These are phyloP conservation scores for Sistotremastrum niveocremeum DNA, from an alignment of 768 basidiomycete genomes.

Conservation along the genomic window DNA sequence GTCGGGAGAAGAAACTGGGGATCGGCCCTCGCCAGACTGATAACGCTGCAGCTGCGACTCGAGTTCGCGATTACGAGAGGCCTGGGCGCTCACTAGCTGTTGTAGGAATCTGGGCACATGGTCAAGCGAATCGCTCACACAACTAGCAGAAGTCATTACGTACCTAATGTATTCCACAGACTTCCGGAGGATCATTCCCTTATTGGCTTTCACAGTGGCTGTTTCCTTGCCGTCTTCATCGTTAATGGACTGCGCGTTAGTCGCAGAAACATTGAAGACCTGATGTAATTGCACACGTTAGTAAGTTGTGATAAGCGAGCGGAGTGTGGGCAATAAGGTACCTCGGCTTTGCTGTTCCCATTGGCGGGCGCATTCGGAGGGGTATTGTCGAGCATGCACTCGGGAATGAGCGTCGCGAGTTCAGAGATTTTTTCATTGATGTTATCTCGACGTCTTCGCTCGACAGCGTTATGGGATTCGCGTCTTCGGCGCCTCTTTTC, in stretches of 20 bases:
- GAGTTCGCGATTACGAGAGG: slow-evolving; percentile 63
- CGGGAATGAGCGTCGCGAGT: slow-evolving; percentile 78
- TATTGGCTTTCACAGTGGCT: slow-evolving; percentile 72
- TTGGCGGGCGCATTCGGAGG: no score
- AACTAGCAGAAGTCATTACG: slow-evolving; percentile 3
- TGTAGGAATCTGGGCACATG: slow-evolving; percentile 47
- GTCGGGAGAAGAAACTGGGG: not conserved
- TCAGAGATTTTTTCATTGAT: slow-evolving; percentile 95
- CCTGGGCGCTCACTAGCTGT: slow-evolving; percentile 72
- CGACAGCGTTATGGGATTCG: slow-evolving; percentile 88
- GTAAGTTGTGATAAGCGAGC: no score
- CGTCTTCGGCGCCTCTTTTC: slow-evolving; percentile 73
- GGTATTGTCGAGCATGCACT: slow-evolving; percentile 53
- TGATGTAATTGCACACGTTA: no score
- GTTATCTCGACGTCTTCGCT: slow-evolving; percentile 75
- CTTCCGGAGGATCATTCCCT: slow-evolving; percentile 86
- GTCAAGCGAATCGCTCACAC: not conserved
- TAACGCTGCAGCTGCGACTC: slow-evolving; percentile 52
- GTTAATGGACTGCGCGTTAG: slow-evolving; percentile 1
- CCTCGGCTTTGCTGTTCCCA: no score
- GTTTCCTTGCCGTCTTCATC: slow-evolving; percentile 17
- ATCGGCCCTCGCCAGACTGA: slow-evolving; percentile 12
- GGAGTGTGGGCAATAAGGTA: no score
- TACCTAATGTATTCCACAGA: slow-evolving; percentile 58
- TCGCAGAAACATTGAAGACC: no score